A percentile compares a stretch with the other conserved stretches of the same genome.
phyloP scores from a whole-genome alignment of 169 alveolate species.

The Toxoplasma gondii region DNA sequence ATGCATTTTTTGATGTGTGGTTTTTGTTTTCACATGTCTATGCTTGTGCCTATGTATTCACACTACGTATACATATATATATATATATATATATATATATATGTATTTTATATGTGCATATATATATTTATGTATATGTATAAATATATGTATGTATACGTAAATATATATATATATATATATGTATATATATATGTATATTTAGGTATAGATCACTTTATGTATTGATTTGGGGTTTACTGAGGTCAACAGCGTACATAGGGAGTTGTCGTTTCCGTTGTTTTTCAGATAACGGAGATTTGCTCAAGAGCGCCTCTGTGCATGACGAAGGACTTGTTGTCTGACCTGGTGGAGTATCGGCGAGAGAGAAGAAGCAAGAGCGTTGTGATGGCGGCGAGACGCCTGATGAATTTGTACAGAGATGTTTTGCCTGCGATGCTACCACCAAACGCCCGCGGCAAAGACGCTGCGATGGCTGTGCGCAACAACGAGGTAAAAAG shows the following conservation, averaged over 20 bases:
- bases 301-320: constrained; percentile 85
- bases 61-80: neutral
- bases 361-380: constrained; percentile 78
- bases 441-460: constrained; percentile 76
- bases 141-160: neutral
- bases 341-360: constrained; percentile 78
- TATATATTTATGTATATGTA: neutral
- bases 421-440: constrained; percentile 82
- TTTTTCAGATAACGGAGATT: constrained; percentile 77
- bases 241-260: neutral
- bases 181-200: too few relatives aligned
- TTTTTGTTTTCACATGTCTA: neutral
- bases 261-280: neutral
- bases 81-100: neutral
- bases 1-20: neutral
- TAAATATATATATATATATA: too few relatives aligned
- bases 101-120: neutral
- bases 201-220: too few relatives aligned
- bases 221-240: neutral
- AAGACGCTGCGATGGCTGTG: constrained; percentile 67
- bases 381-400: constrained; percentile 84
- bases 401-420: constrained; percentile 85
- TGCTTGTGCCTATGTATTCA: neutral
- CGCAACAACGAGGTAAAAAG: neutral
- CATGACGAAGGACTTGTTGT: constrained; percentile 77